Percentiles rank a stretch among this genome's conserved stretches.
Evolutionary conservation across 768 basidiomycete species (phyloP).

Genomic region (Termitomyces sp.): DNA sequence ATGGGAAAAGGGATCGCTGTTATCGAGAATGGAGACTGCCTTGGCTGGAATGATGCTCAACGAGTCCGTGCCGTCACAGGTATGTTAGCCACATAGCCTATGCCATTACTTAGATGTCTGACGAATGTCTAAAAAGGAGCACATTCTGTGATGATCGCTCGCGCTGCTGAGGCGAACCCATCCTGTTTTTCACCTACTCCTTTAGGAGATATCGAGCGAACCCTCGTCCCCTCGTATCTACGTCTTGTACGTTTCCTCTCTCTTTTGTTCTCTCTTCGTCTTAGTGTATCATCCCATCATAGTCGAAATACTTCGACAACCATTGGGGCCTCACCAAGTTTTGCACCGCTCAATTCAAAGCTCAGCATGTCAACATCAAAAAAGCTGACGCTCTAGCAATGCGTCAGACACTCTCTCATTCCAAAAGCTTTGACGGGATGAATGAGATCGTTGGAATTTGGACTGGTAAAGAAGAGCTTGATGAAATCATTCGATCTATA

Average conservation of each 20-base stretch:
- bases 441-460: conserved; percentile 46
- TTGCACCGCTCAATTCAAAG: conserved; percentile 80
- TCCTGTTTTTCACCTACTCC: conserved; percentile 77
- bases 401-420: conserved; percentile 48
- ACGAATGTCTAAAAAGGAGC: conserved; percentile 45
- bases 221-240: conserved; percentile 69
- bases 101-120: not conserved
- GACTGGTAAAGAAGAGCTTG: conserved; percentile 63
- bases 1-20: conserved; percentile 81
- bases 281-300: not conserved
- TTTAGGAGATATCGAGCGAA: conserved; percentile 63
- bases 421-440: conserved; percentile 61
- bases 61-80: conserved; percentile 75
- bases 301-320: conserved; percentile 72
- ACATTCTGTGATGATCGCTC: conserved; percentile 94
- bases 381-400: conserved; percentile 59
- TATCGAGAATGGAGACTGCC: conserved; percentile 92
- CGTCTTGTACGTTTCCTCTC: conserved; percentile 51
- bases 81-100: conserved; percentile 17
- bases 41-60: conserved; percentile 73
- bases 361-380: conserved; percentile 47
- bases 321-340: conserved; percentile 87
- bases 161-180: conserved; percentile 91
- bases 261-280: not conserved
- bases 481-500: conserved; percentile 49